Conservation (phyloP, 345 rosid genomes). For the Turnera subulata region DNA sequence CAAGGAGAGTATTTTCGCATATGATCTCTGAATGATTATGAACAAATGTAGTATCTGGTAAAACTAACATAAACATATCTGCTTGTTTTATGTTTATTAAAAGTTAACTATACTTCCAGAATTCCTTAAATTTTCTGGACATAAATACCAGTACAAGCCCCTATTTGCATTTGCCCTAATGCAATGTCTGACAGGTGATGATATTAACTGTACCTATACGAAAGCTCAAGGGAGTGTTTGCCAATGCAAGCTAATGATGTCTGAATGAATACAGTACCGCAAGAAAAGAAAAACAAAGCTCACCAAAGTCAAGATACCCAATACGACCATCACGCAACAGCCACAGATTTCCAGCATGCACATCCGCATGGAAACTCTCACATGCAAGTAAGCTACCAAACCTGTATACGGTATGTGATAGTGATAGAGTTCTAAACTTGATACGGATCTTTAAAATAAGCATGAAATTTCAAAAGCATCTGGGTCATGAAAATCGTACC, state of each 20-base stretch:
- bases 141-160: too few relatives aligned
- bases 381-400: conserved; percentile 97
- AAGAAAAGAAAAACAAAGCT: not conserved
- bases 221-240: too few relatives aligned
- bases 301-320: conserved; percentile 98
- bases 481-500: conserved; percentile 42
- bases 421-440: conserved; percentile 2
- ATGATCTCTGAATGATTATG: not conserved
- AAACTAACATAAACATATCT: conserved; percentile 1
- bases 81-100: too few relatives aligned
- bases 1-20: not conserved
- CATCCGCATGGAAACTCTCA: conserved; percentile 97
- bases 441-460: not conserved
- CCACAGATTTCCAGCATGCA: conserved; percentile 97
- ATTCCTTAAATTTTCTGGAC: too few relatives aligned
- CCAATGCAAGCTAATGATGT: too few relatives aligned
- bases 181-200: too few relatives aligned
- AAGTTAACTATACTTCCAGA: too few relatives aligned
- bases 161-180: too few relatives aligned
- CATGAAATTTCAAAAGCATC: conserved; percentile 9
- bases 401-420: conserved; percentile 38
- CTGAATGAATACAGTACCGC: too few relatives aligned
- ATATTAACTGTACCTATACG: too few relatives aligned
- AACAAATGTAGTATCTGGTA: not conserved
- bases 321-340: conserved; percentile 89